These are phyloP conservation scores for Acanthamoeba castellanii DNA, from an alignment of 208 protist species.

Conservation along the genomic window DNA sequence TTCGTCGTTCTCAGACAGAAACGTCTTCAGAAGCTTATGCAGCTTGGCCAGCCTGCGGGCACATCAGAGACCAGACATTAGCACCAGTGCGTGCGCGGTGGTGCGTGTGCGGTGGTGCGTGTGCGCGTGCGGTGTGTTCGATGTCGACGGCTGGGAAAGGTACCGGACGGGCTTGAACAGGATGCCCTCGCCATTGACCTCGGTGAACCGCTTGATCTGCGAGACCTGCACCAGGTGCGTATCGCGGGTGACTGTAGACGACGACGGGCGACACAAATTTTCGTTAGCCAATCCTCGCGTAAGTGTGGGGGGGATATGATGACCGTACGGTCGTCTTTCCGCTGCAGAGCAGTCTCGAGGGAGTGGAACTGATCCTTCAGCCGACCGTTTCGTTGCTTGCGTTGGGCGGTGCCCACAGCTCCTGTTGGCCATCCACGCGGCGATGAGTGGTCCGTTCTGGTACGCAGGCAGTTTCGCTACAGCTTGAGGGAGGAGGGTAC, in stretches of 20 bases:
- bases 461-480: background rate
- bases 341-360: conserved; percentile 49
- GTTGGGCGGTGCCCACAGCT: background rate
- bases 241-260: background rate
- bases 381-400: background rate
- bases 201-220: conserved; percentile 52
- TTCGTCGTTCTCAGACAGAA: conserved; percentile 19
- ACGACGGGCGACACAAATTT: background rate
- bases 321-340: background rate
- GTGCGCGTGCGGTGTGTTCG: background rate
- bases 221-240: conserved; percentile 47
- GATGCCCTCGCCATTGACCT: conserved; percentile 48
- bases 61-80: background rate
- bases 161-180: conserved; percentile 60
- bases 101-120: too few species aligned
- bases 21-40: conserved; percentile 59
- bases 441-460: background rate
- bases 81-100: background rate
- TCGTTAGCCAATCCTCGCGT: background rate
- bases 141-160: background rate
- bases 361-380: conserved; percentile 45
- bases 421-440: background rate
- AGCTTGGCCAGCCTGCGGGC: conserved; percentile 12
- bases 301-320: background rate
- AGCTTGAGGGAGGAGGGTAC: background rate